Base-by-base conservation (phyloP, 371 early-diverging fungal species). In the Rhizomucor pusillus region DNA sequence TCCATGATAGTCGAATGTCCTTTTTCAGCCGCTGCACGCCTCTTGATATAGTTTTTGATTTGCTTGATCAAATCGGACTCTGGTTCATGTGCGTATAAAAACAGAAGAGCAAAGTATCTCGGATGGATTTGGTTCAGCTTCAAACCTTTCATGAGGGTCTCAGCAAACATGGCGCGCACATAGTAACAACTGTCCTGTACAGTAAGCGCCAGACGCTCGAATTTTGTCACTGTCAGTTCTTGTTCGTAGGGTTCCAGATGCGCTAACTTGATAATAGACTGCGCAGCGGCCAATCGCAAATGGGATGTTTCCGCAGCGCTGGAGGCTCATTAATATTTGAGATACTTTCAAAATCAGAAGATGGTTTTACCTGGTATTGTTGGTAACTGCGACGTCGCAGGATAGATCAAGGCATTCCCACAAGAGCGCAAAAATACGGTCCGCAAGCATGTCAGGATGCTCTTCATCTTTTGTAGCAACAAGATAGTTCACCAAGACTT, bases 21-120 rank as follows among this genome's bases (percentile, higher is more conserved):
- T 0, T 23, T 74, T 52, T 53, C 39, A 25, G 16, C 12, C 16
- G 16, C 24, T 19, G 65, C 23, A 37, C 72, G 49, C 39, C 65
- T 67, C 49, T 68, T 57, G 60, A 76, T 50, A 64, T 71, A 67
- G 43, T 57, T 54, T 50, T 64, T 62, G 34, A 67, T 60, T 46
- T 69, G 71, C 18, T 71, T 68, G 47, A 79, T 63, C 46, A 95
- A 76, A 0, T 72, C 77, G 0, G 53, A 47, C 57, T 93, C 95
- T 0, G 93, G 92, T 46, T 98, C 98, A 59, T 91, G 88, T 0
- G 95, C 97, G 3, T 83, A 87, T 22, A 95, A 63, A 56, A 90
- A 81, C 43, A 95, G 60, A 1, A 88, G 60, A 9, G 90, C 70
- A 37, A 88, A 60, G 54, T 84, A 95, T 6, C 91, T 81, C 25